phyloP scores from a whole-genome alignment of 1,284 basidiomycete species.

The Erythrobasidium hasegawianum region DNA sequence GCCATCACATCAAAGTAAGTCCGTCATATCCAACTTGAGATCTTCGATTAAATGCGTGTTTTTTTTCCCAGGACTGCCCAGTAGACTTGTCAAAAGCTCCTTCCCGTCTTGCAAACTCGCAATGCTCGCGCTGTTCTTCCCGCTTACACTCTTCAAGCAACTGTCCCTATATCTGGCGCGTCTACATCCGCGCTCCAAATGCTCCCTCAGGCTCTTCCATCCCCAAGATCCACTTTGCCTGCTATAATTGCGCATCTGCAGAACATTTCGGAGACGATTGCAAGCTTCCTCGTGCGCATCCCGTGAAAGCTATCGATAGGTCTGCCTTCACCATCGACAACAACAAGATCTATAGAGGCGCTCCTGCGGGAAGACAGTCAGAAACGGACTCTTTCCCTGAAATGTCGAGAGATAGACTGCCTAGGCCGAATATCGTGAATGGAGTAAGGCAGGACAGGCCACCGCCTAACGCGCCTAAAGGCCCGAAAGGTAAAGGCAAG shows the following conservation, averaged over 20 bases:
- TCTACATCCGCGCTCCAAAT: conserved; percentile 23
- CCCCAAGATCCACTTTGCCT: conserved; percentile 15
- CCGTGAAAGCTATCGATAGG: conserved; percentile 7
- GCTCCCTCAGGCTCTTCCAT: conserved; percentile 12
- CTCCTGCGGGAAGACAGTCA: neutral
- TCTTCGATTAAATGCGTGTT: too few species aligned
- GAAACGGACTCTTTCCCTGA: neutral
- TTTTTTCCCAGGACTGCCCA: conserved; percentile 29
- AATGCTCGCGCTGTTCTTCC: neutral
- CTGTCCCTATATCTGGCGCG: conserved; percentile 35
- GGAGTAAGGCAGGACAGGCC: neutral
- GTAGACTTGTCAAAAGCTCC: conserved; percentile 5
- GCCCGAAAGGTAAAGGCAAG: neutral
- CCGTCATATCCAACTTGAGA: too few species aligned
- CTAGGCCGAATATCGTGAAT: conserved; percentile 28
- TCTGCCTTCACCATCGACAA: conserved; percentile 28
- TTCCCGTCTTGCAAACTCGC: neutral
- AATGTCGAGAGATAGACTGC: neutral
- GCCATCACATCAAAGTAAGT: conserved; percentile 27
- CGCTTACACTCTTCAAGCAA: conserved; percentile 3
- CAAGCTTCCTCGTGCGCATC: conserved; percentile 32
- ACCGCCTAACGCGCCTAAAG: conserved; percentile 7
- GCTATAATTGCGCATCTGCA: conserved; percentile 35
- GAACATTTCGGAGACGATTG: conserved; percentile 31
- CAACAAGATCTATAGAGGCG: conserved; percentile 1